Percentiles rank a stretch among this genome's conserved stretches.
These are phyloP conservation scores for Hemileccinum rubropunctum DNA, from an alignment of 768 basidiomycete genomes.

Conservation along the genomic window DNA sequence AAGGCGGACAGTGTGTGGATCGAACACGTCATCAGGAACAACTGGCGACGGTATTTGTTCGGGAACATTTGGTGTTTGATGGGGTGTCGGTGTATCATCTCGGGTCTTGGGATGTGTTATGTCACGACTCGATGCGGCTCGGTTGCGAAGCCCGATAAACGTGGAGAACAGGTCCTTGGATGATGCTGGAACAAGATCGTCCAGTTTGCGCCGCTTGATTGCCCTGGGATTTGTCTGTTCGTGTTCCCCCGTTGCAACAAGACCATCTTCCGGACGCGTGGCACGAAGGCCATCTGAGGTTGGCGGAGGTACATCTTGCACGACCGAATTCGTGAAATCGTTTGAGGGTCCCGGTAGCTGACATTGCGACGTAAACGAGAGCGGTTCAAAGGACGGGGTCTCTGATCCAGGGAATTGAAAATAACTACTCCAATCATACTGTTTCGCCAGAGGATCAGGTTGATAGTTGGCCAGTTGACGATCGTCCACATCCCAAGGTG, in stretches of 20 bases:
- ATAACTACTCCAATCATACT: constrained; percentile 23
- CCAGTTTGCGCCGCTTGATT: constrained; percentile 26
- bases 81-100: constrained; percentile 8
- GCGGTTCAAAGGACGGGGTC: constrained; percentile 21
- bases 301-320: constrained; percentile 4
- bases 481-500: constrained; percentile 3
- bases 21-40: constrained; percentile 41
- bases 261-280: neutral
- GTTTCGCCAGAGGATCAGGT: neutral
- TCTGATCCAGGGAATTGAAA: constrained; percentile 21
- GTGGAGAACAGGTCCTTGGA: constrained; percentile 25
- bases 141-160: constrained; percentile 27
- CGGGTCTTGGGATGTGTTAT: constrained; percentile 11
- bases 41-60: constrained; percentile 20
- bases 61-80: constrained; percentile 3
- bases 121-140: constrained; percentile 4
- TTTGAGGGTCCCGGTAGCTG: constrained; percentile 2
- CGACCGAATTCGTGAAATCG: constrained; percentile 1
- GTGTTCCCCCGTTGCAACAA: neutral
- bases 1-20: constrained; percentile 44
- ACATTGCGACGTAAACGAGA: constrained; percentile 23
- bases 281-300: neutral
- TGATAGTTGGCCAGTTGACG: neutral
- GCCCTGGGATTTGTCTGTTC: constrained; percentile 1
- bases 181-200: constrained; percentile 22